These are phyloP conservation scores for Fusarium acutatum DNA, from an alignment of 2,329 filamentous ascomycete species.

Conservation along the genomic window DNA sequence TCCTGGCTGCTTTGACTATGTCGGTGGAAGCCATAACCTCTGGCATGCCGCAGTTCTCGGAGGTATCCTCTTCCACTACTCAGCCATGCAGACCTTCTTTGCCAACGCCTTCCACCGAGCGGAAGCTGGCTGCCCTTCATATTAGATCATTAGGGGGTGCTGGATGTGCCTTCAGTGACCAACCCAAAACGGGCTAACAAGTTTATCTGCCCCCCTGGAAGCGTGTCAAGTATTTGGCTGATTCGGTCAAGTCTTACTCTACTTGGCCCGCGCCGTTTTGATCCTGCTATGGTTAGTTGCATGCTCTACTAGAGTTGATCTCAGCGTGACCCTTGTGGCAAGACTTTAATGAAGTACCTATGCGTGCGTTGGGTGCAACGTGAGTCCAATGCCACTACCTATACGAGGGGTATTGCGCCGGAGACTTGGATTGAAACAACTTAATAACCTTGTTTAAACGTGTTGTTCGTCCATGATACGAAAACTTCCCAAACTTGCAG, in stretches of 20 bases:
- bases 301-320: neutral
- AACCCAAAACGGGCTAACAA: neutral
- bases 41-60: constrained; percentile 96
- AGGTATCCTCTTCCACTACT: constrained; percentile 97
- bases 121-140: constrained; percentile 64
- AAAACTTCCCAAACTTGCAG: neutral
- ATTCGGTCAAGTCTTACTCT: neutral
- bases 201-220: neutral
- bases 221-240: neutral
- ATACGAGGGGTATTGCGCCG: neutral
- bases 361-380: neutral
- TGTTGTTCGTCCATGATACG: neutral
- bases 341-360: neutral
- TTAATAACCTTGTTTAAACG: neutral
- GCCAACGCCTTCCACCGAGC: constrained; percentile 77
- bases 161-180: neutral
- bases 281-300: neutral
- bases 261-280: neutral
- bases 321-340: neutral
- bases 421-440: neutral
- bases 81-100: constrained; percentile 96
- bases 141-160: constrained; percentile 46
- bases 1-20: constrained; percentile 93
- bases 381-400: neutral
- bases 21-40: constrained; percentile 94